phyloP scores from a whole-genome alignment of 192 early-diverging fungal species.

The Cladochytrium replicatum region DNA sequence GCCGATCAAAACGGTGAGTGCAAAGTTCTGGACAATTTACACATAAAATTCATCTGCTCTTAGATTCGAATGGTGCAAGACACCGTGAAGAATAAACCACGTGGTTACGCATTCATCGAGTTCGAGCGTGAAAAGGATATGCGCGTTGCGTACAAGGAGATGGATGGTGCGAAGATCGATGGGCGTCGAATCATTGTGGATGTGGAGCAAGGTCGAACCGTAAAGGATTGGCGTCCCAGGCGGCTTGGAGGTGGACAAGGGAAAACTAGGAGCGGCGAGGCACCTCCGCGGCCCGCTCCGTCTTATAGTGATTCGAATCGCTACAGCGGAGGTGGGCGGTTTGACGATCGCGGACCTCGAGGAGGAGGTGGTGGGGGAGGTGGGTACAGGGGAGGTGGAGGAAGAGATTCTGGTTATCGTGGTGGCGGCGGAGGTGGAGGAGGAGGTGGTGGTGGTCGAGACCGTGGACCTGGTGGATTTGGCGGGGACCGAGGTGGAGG shows the following conservation, averaged over 20 bases:
- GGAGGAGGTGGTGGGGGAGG: slow-evolving; percentile 16
- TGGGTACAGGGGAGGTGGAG: no score
- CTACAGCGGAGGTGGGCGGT: no score
- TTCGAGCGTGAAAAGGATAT: slow-evolving; percentile 81
- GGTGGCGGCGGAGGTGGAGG: slow-evolving; percentile 4
- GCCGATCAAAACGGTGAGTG: slow-evolving; percentile 64
- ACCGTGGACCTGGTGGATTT: slow-evolving; percentile 9
- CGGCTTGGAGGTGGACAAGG: slow-evolving; percentile 78
- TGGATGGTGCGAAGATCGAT: slow-evolving; percentile 78
- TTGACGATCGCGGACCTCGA: slow-evolving; percentile 5
- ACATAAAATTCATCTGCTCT: no score
- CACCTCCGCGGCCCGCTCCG: slow-evolving; percentile 2
- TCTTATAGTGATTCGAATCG: no score
- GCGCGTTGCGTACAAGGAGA: slow-evolving; percentile 72
- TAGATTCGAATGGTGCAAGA: slow-evolving; percentile 65
- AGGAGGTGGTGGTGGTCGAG: slow-evolving; percentile 6
- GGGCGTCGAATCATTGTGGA: slow-evolving; percentile 83
- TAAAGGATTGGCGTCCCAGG: slow-evolving; percentile 88
- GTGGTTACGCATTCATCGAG: slow-evolving; percentile 94
- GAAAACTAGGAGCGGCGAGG: slow-evolving; percentile 50
- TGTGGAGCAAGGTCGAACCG: slow-evolving; percentile 92
- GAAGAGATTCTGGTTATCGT: no score
- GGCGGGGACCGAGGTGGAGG: slow-evolving; percentile 20
- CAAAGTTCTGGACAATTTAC: no score
- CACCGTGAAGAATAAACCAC: slow-evolving; percentile 52